Percentiles rank a stretch among this genome's conserved stretches.
Conservation (phyloP, 768 basidiomycete species). For the Leccinum pellstonianum region DNA sequence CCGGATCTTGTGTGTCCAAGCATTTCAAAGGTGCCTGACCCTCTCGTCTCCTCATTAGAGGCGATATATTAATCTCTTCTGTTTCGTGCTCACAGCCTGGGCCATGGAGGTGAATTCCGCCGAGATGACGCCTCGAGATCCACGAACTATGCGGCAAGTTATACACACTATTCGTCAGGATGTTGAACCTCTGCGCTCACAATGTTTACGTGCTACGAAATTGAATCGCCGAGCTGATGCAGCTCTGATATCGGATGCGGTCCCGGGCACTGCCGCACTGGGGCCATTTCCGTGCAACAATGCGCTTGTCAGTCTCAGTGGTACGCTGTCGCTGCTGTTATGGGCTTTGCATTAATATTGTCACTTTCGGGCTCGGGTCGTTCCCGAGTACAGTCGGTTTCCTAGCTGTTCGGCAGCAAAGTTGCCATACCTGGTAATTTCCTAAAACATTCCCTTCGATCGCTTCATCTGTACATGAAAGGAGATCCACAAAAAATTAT, state of each 20-base stretch:
- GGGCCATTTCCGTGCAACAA: conserved; percentile 8
- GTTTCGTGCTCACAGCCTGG: not conserved
- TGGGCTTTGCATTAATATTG: not conserved
- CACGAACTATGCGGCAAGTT: not conserved
- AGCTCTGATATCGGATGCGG: too few relatives aligned
- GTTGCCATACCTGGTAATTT: conserved; percentile 7
- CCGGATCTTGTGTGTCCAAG: not conserved
- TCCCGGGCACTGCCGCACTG: too few relatives aligned
- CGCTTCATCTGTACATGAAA: not conserved
- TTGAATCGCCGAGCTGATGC: not conserved
- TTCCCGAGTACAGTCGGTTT: not conserved
- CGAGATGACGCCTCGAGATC: not conserved
- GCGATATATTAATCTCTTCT: not conserved
- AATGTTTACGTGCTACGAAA: not conserved
- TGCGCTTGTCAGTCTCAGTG: not conserved
- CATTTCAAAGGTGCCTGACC: not conserved
- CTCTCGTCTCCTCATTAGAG: not conserved
- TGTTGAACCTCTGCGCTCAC: not conserved
- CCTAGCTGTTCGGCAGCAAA: conserved; percentile 9
- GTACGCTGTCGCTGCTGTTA: conserved; percentile 3
- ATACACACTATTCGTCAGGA: not conserved
- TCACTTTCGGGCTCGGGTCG: not conserved
- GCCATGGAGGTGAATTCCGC: not conserved
- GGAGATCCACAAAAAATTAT: not conserved
- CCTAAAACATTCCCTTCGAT: not conserved